Conservation (phyloP, 495 filamentous ascomycete species). For the Amniculicola lignicola region DNA sequence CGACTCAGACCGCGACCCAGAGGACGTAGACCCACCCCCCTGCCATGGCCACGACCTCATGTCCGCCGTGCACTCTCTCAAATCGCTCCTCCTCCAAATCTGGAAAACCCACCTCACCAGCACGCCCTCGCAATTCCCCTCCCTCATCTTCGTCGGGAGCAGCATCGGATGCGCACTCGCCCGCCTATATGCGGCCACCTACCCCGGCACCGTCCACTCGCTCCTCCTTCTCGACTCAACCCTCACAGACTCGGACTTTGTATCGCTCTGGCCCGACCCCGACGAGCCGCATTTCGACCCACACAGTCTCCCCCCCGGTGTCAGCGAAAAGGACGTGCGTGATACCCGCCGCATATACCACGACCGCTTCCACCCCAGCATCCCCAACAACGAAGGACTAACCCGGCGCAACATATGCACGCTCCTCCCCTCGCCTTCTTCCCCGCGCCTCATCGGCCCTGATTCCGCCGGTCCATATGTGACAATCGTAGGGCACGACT, state of each 20-base stretch:
- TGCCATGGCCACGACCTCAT: constrained; percentile 54
- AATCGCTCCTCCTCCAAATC: constrained; percentile 49
- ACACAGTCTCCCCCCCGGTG: constrained; percentile 42
- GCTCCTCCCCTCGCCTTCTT: constrained; percentile 52
- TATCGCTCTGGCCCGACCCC: constrained; percentile 60
- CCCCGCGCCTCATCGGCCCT: constrained; percentile 47
- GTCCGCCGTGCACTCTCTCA: constrained; percentile 51
- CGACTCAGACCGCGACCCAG: constrained; percentile 54
- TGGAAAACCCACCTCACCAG: constrained; percentile 27
- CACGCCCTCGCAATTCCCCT: constrained; percentile 3
- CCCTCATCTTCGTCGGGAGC: constrained; percentile 54
- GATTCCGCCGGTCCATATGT: constrained; percentile 45
- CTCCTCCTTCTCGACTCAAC: constrained; percentile 60
- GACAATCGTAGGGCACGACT: constrained; percentile 61
- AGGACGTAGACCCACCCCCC: constrained; percentile 42
- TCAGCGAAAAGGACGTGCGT: constrained; percentile 48
- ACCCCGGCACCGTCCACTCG: constrained; percentile 48
- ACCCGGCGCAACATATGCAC: constrained; percentile 49
- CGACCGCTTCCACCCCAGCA: constrained; percentile 52
- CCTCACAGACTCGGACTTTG: constrained; percentile 59
- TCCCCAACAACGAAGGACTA: constrained; percentile 55
- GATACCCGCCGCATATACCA: constrained; percentile 45
- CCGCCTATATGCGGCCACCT: constrained; percentile 52
- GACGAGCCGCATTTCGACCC: constrained; percentile 50
- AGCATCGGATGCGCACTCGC: constrained; percentile 60